Evolutionary conservation across 768 basidiomycete genomes (phyloP).

Genomic region (Epithele typhae): DNA sequence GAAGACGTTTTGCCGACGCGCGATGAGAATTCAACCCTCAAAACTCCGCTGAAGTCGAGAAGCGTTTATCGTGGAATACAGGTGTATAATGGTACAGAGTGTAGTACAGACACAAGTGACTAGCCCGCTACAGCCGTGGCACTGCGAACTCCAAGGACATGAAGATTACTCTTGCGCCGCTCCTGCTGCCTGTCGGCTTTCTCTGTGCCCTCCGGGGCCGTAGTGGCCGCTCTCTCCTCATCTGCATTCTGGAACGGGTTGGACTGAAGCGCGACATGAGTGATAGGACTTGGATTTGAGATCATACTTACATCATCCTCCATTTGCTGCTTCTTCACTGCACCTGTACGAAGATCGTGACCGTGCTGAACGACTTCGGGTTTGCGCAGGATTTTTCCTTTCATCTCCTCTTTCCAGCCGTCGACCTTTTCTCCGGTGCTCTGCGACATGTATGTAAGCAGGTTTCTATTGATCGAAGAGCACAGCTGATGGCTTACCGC

Average conservation of each 20-base stretch:
- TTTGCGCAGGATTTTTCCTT: conserved; percentile 34
- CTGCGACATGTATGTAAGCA: conserved; percentile 13
- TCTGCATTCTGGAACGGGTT: neutral
- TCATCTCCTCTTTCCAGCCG: conserved; percentile 36
- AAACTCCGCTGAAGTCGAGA: too few species aligned
- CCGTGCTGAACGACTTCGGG: conserved; percentile 36
- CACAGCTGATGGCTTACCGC: conserved; percentile 21
- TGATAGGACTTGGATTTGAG: too few species aligned
- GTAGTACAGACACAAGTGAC: too few species aligned
- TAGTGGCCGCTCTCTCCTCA: conserved; percentile 16
- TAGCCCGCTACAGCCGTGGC: too few species aligned
- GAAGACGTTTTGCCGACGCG: too few species aligned
- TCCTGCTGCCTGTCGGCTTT: conserved; percentile 15
- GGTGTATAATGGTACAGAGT: too few species aligned
- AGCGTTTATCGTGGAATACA: too few species aligned
- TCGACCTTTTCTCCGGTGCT: conserved; percentile 31
- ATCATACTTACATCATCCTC: conserved; percentile 18
- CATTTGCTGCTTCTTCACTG: conserved; percentile 33
- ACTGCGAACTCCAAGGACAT: too few species aligned
- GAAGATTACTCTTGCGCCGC: conserved; percentile 14
- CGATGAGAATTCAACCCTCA: too few species aligned
- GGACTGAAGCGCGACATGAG: too few species aligned
- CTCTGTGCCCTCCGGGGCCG: conserved; percentile 23
- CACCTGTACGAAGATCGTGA: conserved; percentile 35
- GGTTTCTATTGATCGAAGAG: too few species aligned